Evolutionary conservation across 2,329 filamentous ascomycete genomes (phyloP).

Genomic region (Lachnellula willkommii): DNA sequence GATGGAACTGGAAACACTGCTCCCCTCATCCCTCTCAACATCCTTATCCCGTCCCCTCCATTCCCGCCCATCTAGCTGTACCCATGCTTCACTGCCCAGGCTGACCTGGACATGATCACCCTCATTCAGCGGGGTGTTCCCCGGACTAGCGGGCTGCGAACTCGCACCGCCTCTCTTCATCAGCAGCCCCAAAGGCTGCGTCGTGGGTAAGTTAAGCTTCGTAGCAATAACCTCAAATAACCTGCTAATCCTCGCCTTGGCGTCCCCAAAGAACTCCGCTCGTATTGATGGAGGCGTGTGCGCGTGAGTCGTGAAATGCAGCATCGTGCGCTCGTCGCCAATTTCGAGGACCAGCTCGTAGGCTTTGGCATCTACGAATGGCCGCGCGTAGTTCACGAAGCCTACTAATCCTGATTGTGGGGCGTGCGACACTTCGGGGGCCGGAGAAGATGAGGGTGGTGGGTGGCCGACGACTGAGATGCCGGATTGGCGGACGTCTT

Average conservation of each 20-base stretch:
- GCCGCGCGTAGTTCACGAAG: slow-evolving; percentile 75
- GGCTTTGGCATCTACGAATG: slow-evolving; percentile 72
- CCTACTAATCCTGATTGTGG: slow-evolving; percentile 31
- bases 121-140: slow-evolving; percentile 64
- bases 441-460: slow-evolving; percentile 25
- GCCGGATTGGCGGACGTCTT: slow-evolving; percentile 86
- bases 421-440: slow-evolving; percentile 17
- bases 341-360: slow-evolving; percentile 78
- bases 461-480: slow-evolving; percentile 57
- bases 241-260: slow-evolving; percentile 63
- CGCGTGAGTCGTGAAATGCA: slow-evolving; percentile 41
- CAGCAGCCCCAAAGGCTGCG: slow-evolving; percentile 59
- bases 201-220: slow-evolving; percentile 65
- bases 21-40: background rate
- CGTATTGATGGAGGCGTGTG: slow-evolving; percentile 38
- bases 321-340: slow-evolving; percentile 56
- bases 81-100: slow-evolving; percentile 54
- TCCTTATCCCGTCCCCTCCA: slow-evolving; percentile 2
- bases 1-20: slow-evolving; percentile 8
- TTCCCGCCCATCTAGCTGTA: slow-evolving; percentile 52
- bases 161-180: slow-evolving; percentile 59
- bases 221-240: slow-evolving; percentile 76
- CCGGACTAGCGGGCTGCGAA: slow-evolving; percentile 59
- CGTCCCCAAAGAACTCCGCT: slow-evolving; percentile 69
- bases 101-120: slow-evolving; percentile 58